Conservation (phyloP, 2,329 filamentous ascomycete species). For the Pseudogymnoascus sp. region DNA sequence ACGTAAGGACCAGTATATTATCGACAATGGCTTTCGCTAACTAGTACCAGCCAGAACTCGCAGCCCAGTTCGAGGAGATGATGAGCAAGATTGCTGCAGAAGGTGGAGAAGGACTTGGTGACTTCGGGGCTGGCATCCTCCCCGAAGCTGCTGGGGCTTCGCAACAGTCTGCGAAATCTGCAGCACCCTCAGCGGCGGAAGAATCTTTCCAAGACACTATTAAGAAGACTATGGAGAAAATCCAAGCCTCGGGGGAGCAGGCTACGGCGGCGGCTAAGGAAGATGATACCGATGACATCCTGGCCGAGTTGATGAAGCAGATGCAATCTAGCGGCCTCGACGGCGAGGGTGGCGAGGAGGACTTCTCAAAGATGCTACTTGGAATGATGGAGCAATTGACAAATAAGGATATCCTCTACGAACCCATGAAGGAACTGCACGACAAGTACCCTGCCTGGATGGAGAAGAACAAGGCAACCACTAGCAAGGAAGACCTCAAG, state of each 20-base stretch:
- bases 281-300: conserved; percentile 66
- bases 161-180: conserved; percentile 22
- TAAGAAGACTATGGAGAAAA: conserved; percentile 87
- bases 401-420: conserved; percentile 95
- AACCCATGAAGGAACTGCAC: conserved; percentile 95
- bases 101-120: conserved; percentile 40
- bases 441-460: conserved; percentile 92
- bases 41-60: conserved; percentile 56
- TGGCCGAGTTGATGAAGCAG: conserved; percentile 88
- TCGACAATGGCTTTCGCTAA: conserved; percentile 5
- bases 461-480: conserved; percentile 63
- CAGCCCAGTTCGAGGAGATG: conserved; percentile 71
- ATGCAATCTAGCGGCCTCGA: conserved; percentile 62
- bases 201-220: conserved; percentile 88
- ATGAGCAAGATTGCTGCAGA: conserved; percentile 59
- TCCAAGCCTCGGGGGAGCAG: conserved; percentile 82
- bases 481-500: conserved; percentile 64
- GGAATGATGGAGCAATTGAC: conserved; percentile 99
- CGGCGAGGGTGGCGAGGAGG: conserved; percentile 62
- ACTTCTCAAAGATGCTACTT: conserved; percentile 90
- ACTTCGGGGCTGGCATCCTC: conserved; percentile 24
- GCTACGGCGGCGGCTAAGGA: conserved; percentile 72
- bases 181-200: conserved; percentile 38
- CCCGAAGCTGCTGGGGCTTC: conserved; percentile 20
- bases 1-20: conserved; percentile 36